Evolutionary conservation across 192 early-diverging fungal genomes (phyloP).

Genomic region (Dispira simplex): DNA sequence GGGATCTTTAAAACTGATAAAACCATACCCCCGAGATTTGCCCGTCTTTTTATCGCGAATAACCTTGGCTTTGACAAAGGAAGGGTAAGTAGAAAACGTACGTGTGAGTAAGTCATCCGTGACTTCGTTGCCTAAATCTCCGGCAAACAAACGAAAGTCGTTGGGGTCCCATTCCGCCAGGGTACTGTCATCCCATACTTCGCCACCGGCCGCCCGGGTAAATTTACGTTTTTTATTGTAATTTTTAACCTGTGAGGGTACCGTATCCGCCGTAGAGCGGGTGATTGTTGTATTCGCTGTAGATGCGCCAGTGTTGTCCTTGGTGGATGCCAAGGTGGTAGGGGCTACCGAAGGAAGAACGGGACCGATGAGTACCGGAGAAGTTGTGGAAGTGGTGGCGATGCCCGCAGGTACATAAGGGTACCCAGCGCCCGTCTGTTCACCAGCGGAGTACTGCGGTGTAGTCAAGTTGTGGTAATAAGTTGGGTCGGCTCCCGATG

Average conservation of each 20-base stretch:
- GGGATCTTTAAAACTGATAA: slow-evolving; percentile 81
- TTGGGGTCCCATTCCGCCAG: slow-evolving; percentile 77
- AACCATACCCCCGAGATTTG: slow-evolving; percentile 89
- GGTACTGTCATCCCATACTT: slow-evolving; percentile 84
- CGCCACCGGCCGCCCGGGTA: slow-evolving; percentile 73
- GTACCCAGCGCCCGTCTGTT: no score
- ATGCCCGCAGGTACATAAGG: no score
- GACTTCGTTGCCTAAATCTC: slow-evolving; percentile 89
- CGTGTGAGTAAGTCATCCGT: slow-evolving; percentile 65
- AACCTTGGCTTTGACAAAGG: slow-evolving; percentile 66
- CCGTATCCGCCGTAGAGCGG: no score
- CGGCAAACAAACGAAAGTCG: slow-evolving; percentile 87
- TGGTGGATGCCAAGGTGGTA: background rate
- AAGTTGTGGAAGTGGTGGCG: no score
- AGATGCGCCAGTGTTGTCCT: slow-evolving; percentile 15
- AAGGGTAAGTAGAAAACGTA: slow-evolving; percentile 74
- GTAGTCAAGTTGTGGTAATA: no score
- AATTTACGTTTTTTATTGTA: slow-evolving; percentile 39
- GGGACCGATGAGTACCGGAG: no score
- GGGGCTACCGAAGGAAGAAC: background rate
- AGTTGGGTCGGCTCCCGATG: no score
- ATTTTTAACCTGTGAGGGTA: no score
- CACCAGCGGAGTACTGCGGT: no score
- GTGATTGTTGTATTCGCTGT: slow-evolving; percentile 18
- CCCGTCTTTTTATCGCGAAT: slow-evolving; percentile 69